Evolutionary conservation across 257 asterid species (phyloP).

Genomic region (Solanum infundibuliforme): DNA sequence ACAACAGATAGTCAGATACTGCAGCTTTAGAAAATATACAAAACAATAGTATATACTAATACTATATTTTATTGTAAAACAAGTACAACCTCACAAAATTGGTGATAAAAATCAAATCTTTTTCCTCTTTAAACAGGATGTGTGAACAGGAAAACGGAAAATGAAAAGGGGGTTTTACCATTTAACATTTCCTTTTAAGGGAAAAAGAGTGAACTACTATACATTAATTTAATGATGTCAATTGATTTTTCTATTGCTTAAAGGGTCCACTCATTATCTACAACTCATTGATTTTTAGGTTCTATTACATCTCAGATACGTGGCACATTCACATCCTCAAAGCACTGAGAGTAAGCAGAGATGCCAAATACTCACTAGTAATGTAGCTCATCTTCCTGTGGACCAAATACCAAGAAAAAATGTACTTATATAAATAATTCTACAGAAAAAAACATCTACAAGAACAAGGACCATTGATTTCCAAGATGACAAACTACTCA

Average conservation of each 20-base stretch:
- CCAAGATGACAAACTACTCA: background rate
- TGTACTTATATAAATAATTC: background rate
- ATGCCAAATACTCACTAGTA: background rate
- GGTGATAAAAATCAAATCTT: background rate
- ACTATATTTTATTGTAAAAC: slow-evolving; percentile 5
- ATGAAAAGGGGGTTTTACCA: background rate
- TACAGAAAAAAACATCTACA: background rate
- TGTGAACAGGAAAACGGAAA: background rate
- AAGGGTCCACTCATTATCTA: slow-evolving; percentile 6
- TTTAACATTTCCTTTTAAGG: background rate
- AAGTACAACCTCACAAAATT: slow-evolving; percentile 51
- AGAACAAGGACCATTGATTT: background rate
- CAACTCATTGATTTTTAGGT: background rate
- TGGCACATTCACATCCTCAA: slow-evolving; percentile 44
- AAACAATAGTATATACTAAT: background rate
- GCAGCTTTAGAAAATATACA: background rate
- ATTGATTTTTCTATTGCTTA: background rate
- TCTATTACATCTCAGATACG: slow-evolving; percentile 12
- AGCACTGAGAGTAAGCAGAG: background rate
- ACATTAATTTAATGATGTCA: background rate
- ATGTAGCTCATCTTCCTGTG: background rate
- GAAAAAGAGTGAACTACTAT: background rate
- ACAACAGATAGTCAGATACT: slow-evolving; percentile 14
- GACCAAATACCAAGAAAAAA: background rate
- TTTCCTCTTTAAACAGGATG: background rate